Evolutionary conservation across 495 filamentous ascomycete species (phyloP).

Genomic region (Parathielavia hyrcaniae): DNA sequence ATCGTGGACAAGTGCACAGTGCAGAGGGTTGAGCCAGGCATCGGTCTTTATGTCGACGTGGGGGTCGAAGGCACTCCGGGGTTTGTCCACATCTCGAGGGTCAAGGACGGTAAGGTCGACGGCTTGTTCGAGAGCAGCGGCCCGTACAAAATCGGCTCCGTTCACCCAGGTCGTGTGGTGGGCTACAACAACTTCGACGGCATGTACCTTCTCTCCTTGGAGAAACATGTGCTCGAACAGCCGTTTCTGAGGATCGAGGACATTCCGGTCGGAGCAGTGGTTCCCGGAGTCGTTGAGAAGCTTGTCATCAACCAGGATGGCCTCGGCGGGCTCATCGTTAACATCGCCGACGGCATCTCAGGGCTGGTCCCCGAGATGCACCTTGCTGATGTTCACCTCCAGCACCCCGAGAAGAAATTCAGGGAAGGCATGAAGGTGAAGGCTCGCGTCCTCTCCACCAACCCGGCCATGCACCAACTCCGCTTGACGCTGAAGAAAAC

Average conservation of each 20-base stretch:
- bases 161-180: conserved; percentile 73
- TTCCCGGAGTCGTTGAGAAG: conserved; percentile 80
- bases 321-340: conserved; percentile 72
- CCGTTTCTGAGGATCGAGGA: conserved; percentile 87
- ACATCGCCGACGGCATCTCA: conserved; percentile 75
- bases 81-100: conserved; percentile 87
- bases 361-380: conserved; percentile 84
- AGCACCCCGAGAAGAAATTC: conserved; percentile 95
- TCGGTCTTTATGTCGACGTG: conserved; percentile 77
- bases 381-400: conserved; percentile 76
- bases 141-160: conserved; percentile 65
- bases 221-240: conserved; percentile 74
- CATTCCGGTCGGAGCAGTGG: conserved; percentile 69
- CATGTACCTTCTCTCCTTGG: conserved; percentile 76
- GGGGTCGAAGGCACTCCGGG: conserved; percentile 67
- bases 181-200: conserved; percentile 84
- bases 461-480: conserved; percentile 68
- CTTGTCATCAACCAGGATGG: conserved; percentile 66
- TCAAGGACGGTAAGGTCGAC: conserved; percentile 83
- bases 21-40: conserved; percentile 63
- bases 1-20: conserved; percentile 71
- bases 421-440: conserved; percentile 78
- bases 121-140: conserved; percentile 67
- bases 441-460: conserved; percentile 72
- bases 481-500: conserved; percentile 92